These are phyloP conservation scores for Colletotrichum sp. DNA, from an alignment of 2,329 filamentous ascomycete species.

Conservation along the genomic window DNA sequence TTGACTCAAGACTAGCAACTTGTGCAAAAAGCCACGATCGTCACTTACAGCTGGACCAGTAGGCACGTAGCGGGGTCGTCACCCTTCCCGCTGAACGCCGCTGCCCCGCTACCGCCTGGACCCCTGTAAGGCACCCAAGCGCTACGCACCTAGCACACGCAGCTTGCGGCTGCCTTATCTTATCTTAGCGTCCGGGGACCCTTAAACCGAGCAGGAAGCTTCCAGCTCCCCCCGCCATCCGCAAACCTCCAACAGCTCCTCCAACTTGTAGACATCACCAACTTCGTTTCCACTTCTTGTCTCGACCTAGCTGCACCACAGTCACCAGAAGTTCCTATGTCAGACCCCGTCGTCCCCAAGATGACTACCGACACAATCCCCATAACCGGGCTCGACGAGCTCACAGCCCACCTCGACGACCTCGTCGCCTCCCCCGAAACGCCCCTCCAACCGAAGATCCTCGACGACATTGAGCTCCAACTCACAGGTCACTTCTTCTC, in stretches of 20 bases:
- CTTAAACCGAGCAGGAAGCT: background rate
- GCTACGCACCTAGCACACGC: background rate
- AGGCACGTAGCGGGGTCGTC: background rate
- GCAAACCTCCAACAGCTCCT: background rate
- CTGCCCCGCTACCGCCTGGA: background rate
- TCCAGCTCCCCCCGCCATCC: background rate
- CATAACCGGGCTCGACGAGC: slow-evolving; percentile 57
- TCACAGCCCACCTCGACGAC: slow-evolving; percentile 58
- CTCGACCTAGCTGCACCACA: background rate
- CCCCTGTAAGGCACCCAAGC: background rate
- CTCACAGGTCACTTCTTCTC: slow-evolving; percentile 63
- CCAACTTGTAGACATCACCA: background rate
- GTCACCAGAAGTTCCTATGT: slow-evolving; percentile 25
- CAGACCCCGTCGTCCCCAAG: slow-evolving; percentile 37
- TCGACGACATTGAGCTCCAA: slow-evolving; percentile 65
- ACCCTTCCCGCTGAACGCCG: background rate
- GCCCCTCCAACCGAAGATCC: slow-evolving; percentile 52
- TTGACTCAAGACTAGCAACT: background rate
- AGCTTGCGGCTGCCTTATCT: slow-evolving; percentile 5
- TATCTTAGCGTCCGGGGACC: slow-evolving; percentile 15
- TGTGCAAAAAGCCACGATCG: background rate
- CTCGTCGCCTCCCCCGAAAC: slow-evolving; percentile 49
- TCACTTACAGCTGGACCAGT: background rate
- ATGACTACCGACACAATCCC: slow-evolving; percentile 47
- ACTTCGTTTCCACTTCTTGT: background rate